Evolutionary conservation across 2,329 filamentous ascomycete genomes (phyloP).

Genomic region (Metarhizium guizhouense): DNA sequence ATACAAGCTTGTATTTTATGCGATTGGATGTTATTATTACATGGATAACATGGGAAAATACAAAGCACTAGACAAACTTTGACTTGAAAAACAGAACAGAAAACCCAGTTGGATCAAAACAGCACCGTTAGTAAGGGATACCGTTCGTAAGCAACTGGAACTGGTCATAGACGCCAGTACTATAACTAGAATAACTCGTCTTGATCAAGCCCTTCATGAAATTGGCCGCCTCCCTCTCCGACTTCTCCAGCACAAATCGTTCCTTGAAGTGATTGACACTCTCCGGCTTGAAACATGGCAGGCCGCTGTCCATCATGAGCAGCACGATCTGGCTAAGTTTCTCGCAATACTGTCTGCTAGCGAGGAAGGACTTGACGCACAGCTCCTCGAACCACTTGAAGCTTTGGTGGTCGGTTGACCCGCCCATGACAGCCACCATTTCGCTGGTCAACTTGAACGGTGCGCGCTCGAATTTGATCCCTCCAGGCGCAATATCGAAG

Average conservation of each 20-base stretch:
- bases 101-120: background rate
- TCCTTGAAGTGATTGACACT: conserved; percentile 89
- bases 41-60: background rate
- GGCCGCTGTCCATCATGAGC: conserved; percentile 89
- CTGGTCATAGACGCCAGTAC: conserved; percentile 92
- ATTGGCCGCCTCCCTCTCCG: conserved; percentile 85
- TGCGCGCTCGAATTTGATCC: conserved; percentile 93
- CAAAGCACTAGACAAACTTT: background rate
- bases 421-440: conserved; percentile 99
- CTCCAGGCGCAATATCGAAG: conserved; percentile 96
- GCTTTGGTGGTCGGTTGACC: conserved; percentile 70
- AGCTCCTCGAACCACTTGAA: conserved; percentile 97
- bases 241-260: conserved; percentile 86
- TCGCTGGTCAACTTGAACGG: conserved; percentile 97
- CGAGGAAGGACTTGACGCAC: conserved; percentile 90
- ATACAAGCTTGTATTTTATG: background rate
- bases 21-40: background rate
- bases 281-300: conserved; percentile 97
- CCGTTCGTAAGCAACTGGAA: conserved; percentile 97
- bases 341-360: conserved; percentile 74
- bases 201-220: conserved; percentile 85
- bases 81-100: background rate
- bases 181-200: conserved; percentile 85
- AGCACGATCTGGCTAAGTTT: conserved; percentile 85
- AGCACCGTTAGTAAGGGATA: conserved; percentile 68